phyloP scores from a whole-genome alignment of 2,329 filamentous ascomycete species.

The Colletotrichum ledebouriae region DNA sequence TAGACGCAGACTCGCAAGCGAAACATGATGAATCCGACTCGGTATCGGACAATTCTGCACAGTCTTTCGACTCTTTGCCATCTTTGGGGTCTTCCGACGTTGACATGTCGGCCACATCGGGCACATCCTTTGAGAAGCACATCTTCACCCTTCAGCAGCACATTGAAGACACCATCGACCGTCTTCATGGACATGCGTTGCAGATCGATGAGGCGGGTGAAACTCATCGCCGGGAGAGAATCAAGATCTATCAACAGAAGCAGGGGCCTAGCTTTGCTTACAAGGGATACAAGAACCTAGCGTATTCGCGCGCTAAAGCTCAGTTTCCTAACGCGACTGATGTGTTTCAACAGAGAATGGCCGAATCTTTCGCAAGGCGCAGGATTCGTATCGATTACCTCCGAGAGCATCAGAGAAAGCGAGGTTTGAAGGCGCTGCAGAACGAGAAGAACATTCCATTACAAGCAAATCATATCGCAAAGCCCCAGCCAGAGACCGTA shows the following conservation, averaged over 20 bases:
- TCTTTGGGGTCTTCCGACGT: not conserved
- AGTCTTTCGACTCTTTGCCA: not conserved
- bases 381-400: not conserved
- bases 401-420: not conserved
- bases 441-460: no score
- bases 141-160: rapidly evolving
- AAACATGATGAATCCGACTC: no score
- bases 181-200: not conserved
- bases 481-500: not conserved
- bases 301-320: rapidly evolving
- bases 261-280: not conserved
- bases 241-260: not conserved
- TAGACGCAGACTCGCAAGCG: no score
- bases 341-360: rapidly evolving
- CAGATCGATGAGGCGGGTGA: rapidly evolving
- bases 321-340: not conserved
- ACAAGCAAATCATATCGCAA: not conserved
- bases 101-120: no score
- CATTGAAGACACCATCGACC: not conserved
- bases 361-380: not conserved
- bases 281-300: not conserved
- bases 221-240: not conserved
- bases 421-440: rapidly evolving
- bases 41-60: no score
- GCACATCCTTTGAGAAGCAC: not conserved